phyloP scores from a whole-genome alignment of 176 grass and related monocot genomes.

The Panicum miliaceum region DNA sequence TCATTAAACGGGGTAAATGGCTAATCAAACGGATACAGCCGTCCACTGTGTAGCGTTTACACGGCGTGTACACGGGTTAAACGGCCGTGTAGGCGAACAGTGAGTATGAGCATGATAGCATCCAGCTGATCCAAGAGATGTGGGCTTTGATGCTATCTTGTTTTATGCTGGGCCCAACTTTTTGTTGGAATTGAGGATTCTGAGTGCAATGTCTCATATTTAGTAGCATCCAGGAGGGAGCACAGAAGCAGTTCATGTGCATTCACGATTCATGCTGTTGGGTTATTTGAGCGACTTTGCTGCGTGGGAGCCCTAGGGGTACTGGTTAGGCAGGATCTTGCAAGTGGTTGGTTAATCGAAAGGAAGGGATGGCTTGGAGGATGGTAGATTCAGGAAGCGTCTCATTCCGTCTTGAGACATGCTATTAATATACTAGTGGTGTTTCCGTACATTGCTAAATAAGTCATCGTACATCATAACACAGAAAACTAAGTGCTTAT shows the following conservation, averaged over 20 bases:
- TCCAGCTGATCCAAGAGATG: neutral
- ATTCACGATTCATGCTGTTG: neutral
- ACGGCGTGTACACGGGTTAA: no score
- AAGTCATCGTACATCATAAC: neutral
- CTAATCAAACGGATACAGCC: no score
- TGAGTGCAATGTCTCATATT: neutral
- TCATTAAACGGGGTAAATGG: no score
- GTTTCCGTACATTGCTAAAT: neutral
- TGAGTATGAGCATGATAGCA: neutral
- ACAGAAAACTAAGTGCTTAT: neutral
- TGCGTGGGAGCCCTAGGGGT: neutral
- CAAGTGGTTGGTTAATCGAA: neutral
- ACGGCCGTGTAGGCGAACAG: no score
- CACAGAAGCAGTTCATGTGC: neutral
- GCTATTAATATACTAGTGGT: neutral
- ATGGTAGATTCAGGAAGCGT: conserved; percentile 13
- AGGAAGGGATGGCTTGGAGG: neutral
- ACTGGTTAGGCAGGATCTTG: neutral
- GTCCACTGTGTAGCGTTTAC: no score
- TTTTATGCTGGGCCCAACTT: neutral
- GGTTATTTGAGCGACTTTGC: neutral
- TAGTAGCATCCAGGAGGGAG: neutral
- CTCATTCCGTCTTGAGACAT: neutral
- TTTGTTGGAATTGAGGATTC: neutral
- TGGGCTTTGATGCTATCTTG: neutral